Conservation (phyloP, 495 filamentous ascomycete species). For the Neurospora terricola region DNA sequence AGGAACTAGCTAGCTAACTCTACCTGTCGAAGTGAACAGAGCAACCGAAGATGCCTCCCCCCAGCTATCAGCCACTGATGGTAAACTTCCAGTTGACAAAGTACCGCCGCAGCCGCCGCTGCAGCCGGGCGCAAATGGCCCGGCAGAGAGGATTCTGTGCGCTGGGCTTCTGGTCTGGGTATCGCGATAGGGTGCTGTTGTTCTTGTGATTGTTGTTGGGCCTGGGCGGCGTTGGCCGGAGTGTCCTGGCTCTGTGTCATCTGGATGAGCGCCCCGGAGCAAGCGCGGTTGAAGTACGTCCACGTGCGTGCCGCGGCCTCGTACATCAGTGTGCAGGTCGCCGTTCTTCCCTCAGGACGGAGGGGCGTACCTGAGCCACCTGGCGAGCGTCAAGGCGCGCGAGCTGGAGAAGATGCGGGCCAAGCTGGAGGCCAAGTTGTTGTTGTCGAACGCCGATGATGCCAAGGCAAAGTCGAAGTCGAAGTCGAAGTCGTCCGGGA, state of each 20-base stretch:
- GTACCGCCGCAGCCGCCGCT: background rate
- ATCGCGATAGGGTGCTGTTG: background rate
- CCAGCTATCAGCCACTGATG: background rate
- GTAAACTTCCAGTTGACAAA: background rate
- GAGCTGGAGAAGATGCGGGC: background rate
- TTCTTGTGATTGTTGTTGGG: background rate
- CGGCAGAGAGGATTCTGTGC: conserved; percentile 21
- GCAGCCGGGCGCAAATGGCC: conserved; percentile 18
- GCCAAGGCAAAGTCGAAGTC: background rate
- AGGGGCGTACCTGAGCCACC: background rate
- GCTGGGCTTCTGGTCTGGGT: background rate
- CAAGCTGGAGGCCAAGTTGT: background rate
- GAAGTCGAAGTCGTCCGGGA: background rate
- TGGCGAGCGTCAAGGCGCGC: background rate
- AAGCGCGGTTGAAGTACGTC: background rate
- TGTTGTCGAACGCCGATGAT: background rate
- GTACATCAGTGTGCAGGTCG: background rate
- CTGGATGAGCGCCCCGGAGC: background rate
- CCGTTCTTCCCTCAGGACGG: background rate
- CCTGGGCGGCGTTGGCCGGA: background rate
- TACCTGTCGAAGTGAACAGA: background rate
- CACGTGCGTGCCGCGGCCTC: background rate
- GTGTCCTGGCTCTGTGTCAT: background rate
- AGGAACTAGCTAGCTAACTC: background rate
- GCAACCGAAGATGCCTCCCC: background rate